phyloP scores from a whole-genome alignment of 768 basidiomycete species.

The Hirschioporus abietinus region DNA sequence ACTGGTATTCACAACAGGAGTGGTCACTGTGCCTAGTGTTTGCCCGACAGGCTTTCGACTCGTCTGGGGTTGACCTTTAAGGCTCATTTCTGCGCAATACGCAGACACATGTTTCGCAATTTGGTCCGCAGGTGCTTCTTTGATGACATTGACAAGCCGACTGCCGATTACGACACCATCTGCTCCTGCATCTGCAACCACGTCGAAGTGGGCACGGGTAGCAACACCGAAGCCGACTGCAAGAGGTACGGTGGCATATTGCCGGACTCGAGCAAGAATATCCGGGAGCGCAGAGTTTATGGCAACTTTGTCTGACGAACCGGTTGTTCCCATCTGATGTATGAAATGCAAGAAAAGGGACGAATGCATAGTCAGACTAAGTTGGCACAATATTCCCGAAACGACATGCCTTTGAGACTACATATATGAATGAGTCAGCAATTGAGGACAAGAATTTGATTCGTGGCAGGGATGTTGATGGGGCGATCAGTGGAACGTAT shows the following conservation, averaged over 20 bases:
- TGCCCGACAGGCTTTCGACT: slow-evolving; percentile 14
- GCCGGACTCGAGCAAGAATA: slow-evolving; percentile 77
- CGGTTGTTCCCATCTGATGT: slow-evolving; percentile 94
- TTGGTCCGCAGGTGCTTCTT: slow-evolving; percentile 46
- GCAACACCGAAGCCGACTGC: slow-evolving; percentile 98
- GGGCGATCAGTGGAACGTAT: slow-evolving; percentile 93
- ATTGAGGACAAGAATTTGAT: slow-evolving; percentile 90
- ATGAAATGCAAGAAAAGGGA: neutral
- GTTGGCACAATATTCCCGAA: slow-evolving; percentile 2
- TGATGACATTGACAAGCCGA: slow-evolving; percentile 76
- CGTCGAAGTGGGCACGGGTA: slow-evolving; percentile 82
- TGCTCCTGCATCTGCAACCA: slow-evolving; percentile 81
- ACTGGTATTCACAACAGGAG: slow-evolving; percentile 27
- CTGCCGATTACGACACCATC: slow-evolving; percentile 95
- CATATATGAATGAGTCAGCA: slow-evolving; percentile 96
- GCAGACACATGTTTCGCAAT: slow-evolving; percentile 53
- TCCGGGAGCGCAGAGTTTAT: slow-evolving; percentile 78
- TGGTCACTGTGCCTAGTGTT: slow-evolving; percentile 27
- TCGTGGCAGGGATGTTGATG: slow-evolving; percentile 82
- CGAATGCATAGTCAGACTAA: slow-evolving; percentile 14
- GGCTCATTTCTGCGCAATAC: slow-evolving; percentile 70
- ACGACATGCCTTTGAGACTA: slow-evolving; percentile 82
- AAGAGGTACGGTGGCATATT: slow-evolving; percentile 74
- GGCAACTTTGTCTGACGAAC: slow-evolving; percentile 68
- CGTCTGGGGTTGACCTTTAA: slow-evolving; percentile 29